Evolutionary conservation across 2,329 filamentous ascomycete species (phyloP), one percentile per base, ranked within the genome.

Genomic region (Fusarium sp.): DNA sequence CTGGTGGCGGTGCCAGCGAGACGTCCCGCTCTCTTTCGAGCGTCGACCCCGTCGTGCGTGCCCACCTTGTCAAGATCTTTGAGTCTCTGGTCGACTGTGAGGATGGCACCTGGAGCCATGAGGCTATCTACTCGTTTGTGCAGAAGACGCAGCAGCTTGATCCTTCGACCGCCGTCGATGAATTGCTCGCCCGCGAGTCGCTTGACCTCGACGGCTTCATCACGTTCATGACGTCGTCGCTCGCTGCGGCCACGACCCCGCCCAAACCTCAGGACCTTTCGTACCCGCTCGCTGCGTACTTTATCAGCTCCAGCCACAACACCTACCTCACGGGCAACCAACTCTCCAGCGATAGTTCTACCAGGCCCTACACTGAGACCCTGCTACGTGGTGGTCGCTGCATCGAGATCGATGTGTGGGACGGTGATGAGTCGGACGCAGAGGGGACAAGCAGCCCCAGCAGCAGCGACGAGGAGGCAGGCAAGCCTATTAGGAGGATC

Each of bases 361-460:
- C 94, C 0, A 93, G 95, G 75, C 93, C 94, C 3, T 98, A 98
- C 85, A 94, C 94, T 75, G 92, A 92, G 60, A 94, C 95, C 11
- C 86, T 98, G 66, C 89, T 95, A 76, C 91, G 94, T 61, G 95
- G 95, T 3, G 97, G 95, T 78, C 92, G 95, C 20, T 98, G 95
- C 83, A 92, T 98, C 68, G 95, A 98, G 84, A 94, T 98, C 69
- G 95, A 98, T 79, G 97, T 97, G 78, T 98, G 95, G 95, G 94
- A 98, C 81, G 95, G 95, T 47, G 91, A 93, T 66, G 92, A 95
- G 78, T 95, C 79, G 79, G 93, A 82, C 88, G 93, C 85, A 80
- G 91, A 82, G 60, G 73, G 70, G 3, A 78, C 76, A 12, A 77
- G 76, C 38, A 77, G 74, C 87, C 93, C 82, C 88, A 85, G 82